phyloP scores from a whole-genome alignment of 2,329 filamentous ascomycete species.

The Neopestalotiopsis clavispora region DNA sequence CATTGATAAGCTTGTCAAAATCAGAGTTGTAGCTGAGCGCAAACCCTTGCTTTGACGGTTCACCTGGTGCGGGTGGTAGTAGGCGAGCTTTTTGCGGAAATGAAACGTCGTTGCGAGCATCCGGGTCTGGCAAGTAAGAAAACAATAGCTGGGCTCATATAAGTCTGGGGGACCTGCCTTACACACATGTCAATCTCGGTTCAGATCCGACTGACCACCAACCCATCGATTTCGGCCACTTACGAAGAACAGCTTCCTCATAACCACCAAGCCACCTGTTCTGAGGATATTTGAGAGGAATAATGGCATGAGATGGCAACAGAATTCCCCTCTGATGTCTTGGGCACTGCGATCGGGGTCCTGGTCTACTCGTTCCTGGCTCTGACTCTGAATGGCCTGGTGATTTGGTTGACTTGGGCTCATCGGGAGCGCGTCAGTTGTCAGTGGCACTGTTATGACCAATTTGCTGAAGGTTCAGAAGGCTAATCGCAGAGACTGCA shows the following conservation, averaged over 20 bases:
- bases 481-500: conserved; percentile 2
- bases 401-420: conserved; percentile 25
- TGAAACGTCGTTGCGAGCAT: neutral
- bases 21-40: neutral
- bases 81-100: neutral
- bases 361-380: conserved; percentile 21
- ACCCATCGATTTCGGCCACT: neutral
- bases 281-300: neutral
- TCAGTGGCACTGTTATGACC: neutral
- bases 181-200: neutral
- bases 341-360: conserved; percentile 21
- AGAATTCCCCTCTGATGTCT: conserved; percentile 22
- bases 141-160: neutral
- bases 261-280: neutral
- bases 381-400: conserved; percentile 16
- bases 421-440: conserved; percentile 25
- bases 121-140: neutral
- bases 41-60: neutral
- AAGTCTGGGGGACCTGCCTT: neutral
- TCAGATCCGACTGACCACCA: neutral
- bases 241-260: neutral
- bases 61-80: neutral
- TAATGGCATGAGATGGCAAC: conserved; percentile 15
- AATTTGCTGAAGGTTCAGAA: neutral
- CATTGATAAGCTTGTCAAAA: neutral